These are phyloP conservation scores for Colletotrichum chlorophyti DNA, from an alignment of 2,329 filamentous ascomycete species.

Conservation along the genomic window DNA sequence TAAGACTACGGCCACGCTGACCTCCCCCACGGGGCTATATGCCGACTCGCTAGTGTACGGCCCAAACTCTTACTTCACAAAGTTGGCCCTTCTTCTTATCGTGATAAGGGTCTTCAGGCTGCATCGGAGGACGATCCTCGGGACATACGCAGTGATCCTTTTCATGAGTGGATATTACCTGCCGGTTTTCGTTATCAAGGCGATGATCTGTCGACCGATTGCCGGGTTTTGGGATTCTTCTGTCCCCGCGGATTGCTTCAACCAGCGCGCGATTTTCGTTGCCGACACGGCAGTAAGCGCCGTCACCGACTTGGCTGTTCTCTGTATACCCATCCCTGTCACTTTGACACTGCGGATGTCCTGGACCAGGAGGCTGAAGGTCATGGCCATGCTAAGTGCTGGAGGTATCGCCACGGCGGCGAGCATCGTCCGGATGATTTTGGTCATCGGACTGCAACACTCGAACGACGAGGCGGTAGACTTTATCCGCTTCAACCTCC, in stretches of 20 bases:
- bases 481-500: constrained; percentile 20
- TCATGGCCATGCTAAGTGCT: constrained; percentile 37
- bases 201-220: constrained; percentile 48
- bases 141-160: constrained; percentile 45
- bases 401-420: constrained; percentile 40
- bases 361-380: constrained; percentile 36
- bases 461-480: constrained; percentile 32
- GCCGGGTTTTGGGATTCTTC: constrained; percentile 45
- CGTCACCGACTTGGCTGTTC: constrained; percentile 39
- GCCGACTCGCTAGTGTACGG: constrained; percentile 52
- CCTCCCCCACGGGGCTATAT: constrained; percentile 34
- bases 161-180: constrained; percentile 44
- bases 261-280: constrained; percentile 41
- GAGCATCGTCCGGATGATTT: constrained; percentile 38
- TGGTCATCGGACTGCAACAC: constrained; percentile 31
- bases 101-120: constrained; percentile 50
- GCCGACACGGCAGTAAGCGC: constrained; percentile 40
- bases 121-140: constrained; percentile 45
- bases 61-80: constrained; percentile 48
- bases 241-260: constrained; percentile 38
- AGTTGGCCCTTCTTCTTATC: constrained; percentile 49
- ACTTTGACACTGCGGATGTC: constrained; percentile 41
- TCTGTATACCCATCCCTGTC: constrained; percentile 39
- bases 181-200: constrained; percentile 41
- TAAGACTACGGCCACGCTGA: background rate